These are phyloP conservation scores for Didymella sp. DNA, from an alignment of 2,329 filamentous ascomycete species.

Conservation along the genomic window DNA sequence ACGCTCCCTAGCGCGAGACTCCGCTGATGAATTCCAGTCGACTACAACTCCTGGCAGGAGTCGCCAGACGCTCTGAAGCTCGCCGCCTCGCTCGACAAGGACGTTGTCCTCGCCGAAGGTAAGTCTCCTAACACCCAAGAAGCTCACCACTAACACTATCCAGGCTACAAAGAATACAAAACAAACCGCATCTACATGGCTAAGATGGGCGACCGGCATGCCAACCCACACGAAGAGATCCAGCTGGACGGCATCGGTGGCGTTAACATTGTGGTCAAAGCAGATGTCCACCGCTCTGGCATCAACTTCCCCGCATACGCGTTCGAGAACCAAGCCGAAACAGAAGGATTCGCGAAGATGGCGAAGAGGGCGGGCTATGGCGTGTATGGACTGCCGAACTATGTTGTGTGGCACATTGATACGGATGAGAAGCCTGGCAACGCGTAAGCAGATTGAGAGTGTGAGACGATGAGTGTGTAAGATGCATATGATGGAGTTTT, in stretches of 20 bases:
- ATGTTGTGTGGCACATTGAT: conserved; percentile 98
- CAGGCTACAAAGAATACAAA: conserved; percentile 90
- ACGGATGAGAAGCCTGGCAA: conserved; percentile 95
- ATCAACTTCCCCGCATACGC: conserved; percentile 98
- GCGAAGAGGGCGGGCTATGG: conserved; percentile 93
- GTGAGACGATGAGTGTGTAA: background rate
- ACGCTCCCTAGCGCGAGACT: background rate
- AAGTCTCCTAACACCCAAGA: background rate
- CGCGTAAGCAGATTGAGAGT: conserved; percentile 34
- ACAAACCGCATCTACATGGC: conserved; percentile 92
- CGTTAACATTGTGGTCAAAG: conserved; percentile 97
- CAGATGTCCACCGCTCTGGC: conserved; percentile 93
- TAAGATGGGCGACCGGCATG: conserved; percentile 87
- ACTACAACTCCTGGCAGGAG: conserved; percentile 99
- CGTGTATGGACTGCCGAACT: conserved; percentile 92
- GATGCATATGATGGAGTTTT: conserved; percentile 17
- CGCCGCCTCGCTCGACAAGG: conserved; percentile 74
- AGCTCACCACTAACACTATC: conserved; percentile 1
- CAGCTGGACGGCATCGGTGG: conserved; percentile 95
- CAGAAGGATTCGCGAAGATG: conserved; percentile 98
- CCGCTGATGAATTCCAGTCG: conserved; percentile 64
- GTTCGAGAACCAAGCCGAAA: conserved; percentile 99
- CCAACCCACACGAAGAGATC: conserved; percentile 91
- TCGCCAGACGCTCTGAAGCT: conserved; percentile 83
- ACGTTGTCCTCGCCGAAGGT: conserved; percentile 89